phyloP scores from a whole-genome alignment of 2,329 filamentous ascomycete species.

The Xylogone sp. region DNA sequence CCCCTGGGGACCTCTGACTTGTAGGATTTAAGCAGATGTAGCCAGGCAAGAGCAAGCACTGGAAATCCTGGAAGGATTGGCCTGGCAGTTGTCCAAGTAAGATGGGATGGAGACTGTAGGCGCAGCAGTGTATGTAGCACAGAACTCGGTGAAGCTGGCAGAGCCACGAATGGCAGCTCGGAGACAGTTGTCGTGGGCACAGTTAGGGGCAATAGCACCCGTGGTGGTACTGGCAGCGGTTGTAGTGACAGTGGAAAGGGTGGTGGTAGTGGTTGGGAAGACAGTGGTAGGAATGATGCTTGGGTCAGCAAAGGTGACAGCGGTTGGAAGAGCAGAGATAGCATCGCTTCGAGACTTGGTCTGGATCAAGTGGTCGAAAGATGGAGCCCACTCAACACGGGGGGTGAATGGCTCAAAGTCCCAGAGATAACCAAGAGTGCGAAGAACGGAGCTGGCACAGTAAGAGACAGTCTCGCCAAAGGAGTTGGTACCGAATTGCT shows the following conservation, averaged over 20 bases:
- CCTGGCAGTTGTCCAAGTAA: slow-evolving; percentile 24
- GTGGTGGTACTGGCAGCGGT: not conserved
- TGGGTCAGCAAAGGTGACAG: not conserved
- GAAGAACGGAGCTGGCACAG: slow-evolving; percentile 36
- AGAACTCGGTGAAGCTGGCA: slow-evolving; percentile 20
- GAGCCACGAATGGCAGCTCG: slow-evolving; percentile 24
- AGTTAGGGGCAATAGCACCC: slow-evolving; percentile 14
- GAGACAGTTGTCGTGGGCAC: slow-evolving; percentile 28
- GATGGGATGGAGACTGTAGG: slow-evolving; percentile 12
- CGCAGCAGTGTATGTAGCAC: slow-evolving; percentile 19
- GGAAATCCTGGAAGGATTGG: slow-evolving; percentile 14
- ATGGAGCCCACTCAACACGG: slow-evolving; percentile 6
- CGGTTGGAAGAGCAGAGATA: not conserved
- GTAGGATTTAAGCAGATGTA: slow-evolving; percentile 3
- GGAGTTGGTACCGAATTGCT: slow-evolving; percentile 28
- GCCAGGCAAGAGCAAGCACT: slow-evolving; percentile 27
- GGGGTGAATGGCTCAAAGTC: slow-evolving; percentile 10
- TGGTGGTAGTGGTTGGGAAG: slow-evolving; percentile 1
- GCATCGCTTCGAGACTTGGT: not conserved
- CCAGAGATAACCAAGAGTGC: slow-evolving; percentile 39
- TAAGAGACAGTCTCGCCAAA: slow-evolving; percentile 28
- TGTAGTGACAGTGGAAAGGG: not conserved
- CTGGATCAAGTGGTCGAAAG: slow-evolving; percentile 6
- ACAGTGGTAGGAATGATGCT: slow-evolving; percentile 5
- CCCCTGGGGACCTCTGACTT: no score